Evolutionary conservation across 1,284 basidiomycete species (phyloP).

Genomic region (Pseudozyma sp.): DNA sequence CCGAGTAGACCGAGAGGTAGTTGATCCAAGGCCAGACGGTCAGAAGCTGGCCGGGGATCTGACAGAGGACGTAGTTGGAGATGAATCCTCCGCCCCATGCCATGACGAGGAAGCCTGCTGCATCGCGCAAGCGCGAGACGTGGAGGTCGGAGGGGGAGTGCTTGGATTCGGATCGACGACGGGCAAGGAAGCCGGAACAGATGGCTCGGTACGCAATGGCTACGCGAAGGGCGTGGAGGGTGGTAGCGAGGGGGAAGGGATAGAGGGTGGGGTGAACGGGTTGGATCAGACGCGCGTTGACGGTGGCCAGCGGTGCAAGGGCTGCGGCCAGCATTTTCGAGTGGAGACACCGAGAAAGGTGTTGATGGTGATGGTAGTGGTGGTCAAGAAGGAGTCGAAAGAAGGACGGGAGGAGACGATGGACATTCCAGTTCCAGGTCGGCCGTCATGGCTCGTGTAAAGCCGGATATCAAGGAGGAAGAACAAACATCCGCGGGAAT

Average conservation of each 20-base stretch:
- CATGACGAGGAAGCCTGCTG: constrained; percentile 61
- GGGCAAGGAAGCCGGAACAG: constrained; percentile 23
- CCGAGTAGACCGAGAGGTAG: constrained; percentile 55
- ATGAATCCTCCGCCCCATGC: constrained; percentile 61
- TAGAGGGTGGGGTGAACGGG: constrained; percentile 53
- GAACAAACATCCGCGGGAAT: constrained; percentile 8
- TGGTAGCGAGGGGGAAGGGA: constrained; percentile 54
- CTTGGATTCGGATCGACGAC: constrained; percentile 27
- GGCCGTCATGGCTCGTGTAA: neutral
- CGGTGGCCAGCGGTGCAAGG: constrained; percentile 35
- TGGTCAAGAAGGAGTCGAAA: neutral
- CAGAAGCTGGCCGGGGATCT: constrained; percentile 55
- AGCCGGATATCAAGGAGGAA: constrained; percentile 44
- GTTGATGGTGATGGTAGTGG: neutral
- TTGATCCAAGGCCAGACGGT: constrained; percentile 50
- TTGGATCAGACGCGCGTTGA: constrained; percentile 43
- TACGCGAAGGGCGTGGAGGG: constrained; percentile 55
- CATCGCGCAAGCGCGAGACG: constrained; percentile 36
- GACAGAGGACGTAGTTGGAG: constrained; percentile 47
- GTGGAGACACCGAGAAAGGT: too few species aligned
- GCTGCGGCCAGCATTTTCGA: constrained; percentile 41
- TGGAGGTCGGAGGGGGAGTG: constrained; percentile 19
- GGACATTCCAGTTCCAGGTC: neutral
- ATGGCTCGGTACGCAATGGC: constrained; percentile 52
- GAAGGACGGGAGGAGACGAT: neutral